These are phyloP conservation scores for Avena eriantha DNA, from an alignment of 176 grass and related monocot species.

Conservation along the genomic window DNA sequence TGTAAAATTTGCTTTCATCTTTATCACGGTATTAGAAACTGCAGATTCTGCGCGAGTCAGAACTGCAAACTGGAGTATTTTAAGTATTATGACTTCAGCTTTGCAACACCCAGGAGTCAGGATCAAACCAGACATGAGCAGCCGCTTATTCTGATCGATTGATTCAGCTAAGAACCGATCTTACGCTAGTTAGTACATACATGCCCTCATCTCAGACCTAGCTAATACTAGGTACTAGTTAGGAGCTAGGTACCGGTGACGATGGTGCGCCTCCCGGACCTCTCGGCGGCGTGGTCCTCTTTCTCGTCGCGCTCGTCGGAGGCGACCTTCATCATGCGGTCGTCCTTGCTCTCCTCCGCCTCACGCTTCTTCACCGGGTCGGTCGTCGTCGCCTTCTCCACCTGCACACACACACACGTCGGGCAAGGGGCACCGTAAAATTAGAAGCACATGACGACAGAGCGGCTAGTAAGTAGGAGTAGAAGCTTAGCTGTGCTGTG, in stretches of 20 bases:
- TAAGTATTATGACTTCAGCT: too few relatives aligned
- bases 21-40: too few relatives aligned
- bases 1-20: too few relatives aligned
- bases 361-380: constrained; percentile 61
- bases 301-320: constrained; percentile 57
- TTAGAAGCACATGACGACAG: not conserved
- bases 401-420: constrained; percentile 30
- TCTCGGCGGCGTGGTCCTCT: constrained; percentile 39
- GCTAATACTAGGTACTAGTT: not conserved
- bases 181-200: not conserved
- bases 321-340: constrained; percentile 54
- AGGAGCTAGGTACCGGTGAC: constrained; percentile 5
- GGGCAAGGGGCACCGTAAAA: too few relatives aligned
- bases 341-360: constrained; percentile 58
- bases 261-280: constrained; percentile 27
- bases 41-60: too few relatives aligned
- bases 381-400: constrained; percentile 65
- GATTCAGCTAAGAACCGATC: too few relatives aligned
- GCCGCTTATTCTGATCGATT: too few relatives aligned
- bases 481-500: not conserved
- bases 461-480: not conserved
- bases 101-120: too few relatives aligned
- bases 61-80: too few relatives aligned
- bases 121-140: too few relatives aligned
- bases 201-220: not conserved